Conservation (phyloP, 179 eudicot species). For the Amaranthus tricolor region DNA sequence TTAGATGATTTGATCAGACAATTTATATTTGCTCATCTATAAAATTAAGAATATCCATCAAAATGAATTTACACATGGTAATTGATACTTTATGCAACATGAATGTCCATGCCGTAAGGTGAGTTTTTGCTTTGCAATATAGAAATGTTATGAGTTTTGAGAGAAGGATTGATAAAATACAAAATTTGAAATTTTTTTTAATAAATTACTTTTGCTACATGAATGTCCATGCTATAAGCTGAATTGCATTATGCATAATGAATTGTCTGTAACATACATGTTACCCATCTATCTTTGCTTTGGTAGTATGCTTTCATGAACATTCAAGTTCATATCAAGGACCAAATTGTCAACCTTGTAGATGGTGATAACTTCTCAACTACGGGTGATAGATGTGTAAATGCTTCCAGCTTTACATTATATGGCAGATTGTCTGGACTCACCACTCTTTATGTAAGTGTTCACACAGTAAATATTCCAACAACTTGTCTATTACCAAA, state of each 20-base stretch:
- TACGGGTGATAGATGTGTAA: conserved; percentile 37
- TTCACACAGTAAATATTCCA: conserved; percentile 4
- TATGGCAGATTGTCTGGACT: conserved; percentile 61
- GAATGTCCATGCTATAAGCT: background rate
- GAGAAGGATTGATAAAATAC: too few relatives aligned
- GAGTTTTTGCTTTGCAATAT: background rate
- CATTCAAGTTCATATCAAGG: conserved; percentile 59
- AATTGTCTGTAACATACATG: background rate
- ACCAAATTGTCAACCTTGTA: conserved; percentile 53
- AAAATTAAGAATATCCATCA: too few relatives aligned
- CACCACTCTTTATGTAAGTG: conserved; percentile 76
- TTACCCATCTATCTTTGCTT: conserved; percentile 5
- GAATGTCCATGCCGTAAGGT: background rate
- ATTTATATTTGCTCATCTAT: too few relatives aligned
- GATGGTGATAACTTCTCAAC: conserved; percentile 31
- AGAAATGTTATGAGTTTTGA: too few relatives aligned
- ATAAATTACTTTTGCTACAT: background rate
- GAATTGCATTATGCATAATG: conserved; percentile 8
- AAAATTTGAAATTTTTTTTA: too few relatives aligned
- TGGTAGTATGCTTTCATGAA: conserved; percentile 72
- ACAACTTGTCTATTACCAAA: background rate
- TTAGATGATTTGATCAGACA: too few relatives aligned
- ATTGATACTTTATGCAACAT: background rate
- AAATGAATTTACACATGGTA: background rate
- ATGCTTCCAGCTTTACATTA: conserved; percentile 48